Conservation (phyloP, 2,329 filamentous ascomycete species). For the Penicillium sp. region DNA sequence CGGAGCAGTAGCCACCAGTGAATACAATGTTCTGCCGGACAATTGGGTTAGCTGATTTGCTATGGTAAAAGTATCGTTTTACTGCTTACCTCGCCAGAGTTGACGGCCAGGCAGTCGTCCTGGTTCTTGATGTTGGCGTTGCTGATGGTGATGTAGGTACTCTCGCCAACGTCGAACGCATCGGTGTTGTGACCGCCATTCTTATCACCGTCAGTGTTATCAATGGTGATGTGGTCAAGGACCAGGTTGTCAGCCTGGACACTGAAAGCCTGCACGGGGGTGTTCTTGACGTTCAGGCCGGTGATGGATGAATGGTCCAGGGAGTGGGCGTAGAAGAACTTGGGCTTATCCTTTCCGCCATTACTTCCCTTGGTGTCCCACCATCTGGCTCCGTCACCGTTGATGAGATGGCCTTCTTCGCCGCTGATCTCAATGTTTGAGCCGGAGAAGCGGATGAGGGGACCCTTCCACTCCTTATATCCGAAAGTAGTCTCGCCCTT, state of each 20-base stretch:
- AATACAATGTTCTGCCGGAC: conserved; percentile 28
- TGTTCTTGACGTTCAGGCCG: conserved; percentile 37
- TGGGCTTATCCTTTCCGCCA: conserved; percentile 63
- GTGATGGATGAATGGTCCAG: conserved; percentile 35
- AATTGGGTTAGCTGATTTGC: neutral
- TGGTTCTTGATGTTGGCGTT: conserved; percentile 56
- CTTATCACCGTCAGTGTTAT: conserved; percentile 56
- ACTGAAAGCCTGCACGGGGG: conserved; percentile 40
- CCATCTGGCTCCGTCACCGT: conserved; percentile 57
- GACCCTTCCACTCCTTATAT: conserved; percentile 64
- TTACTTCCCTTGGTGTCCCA: conserved; percentile 62
- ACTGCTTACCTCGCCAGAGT: conserved; percentile 49
- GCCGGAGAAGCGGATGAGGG: conserved; percentile 61
- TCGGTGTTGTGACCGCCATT: conserved; percentile 54
- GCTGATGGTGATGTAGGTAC: conserved; percentile 50
- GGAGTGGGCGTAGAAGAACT: conserved; percentile 57
- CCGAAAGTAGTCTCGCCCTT: conserved; percentile 63
- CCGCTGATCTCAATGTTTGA: conserved; percentile 54
- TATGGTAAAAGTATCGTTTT: neutral
- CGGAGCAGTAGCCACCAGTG: conserved; percentile 31
- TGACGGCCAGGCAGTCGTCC: conserved; percentile 60
- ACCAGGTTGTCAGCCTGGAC: conserved; percentile 51
- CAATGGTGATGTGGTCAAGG: conserved; percentile 54
- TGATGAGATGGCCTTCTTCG: conserved; percentile 51
- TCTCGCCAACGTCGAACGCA: conserved; percentile 40